Evolutionary conservation across 2,329 filamentous ascomycete genomes (phyloP), one percentile per base, ranked within the genome.

Genomic region (Arthrobotrys pseudoclavata): DNA sequence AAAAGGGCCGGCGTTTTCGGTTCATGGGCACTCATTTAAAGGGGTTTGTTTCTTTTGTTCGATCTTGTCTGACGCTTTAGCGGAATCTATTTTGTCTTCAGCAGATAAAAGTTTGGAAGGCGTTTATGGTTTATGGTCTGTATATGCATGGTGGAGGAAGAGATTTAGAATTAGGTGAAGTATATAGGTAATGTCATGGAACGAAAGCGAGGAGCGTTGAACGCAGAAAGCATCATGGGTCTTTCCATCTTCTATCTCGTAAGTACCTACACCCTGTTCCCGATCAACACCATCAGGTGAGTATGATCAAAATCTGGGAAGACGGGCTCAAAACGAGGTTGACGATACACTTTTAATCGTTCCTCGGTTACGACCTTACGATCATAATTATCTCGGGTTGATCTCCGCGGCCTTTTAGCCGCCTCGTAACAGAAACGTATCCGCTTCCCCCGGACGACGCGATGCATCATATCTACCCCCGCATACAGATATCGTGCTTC

Each of bases 201-300:
- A 29, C 63, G 40, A 52, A 24, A 72, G 60, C 61, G 45, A 75
- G 50, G 37, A 62, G 63, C 52, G 31, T 45, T 47, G 52, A 60
- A 47, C 52, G 34, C 52, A 60, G 50, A 42, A 50, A 75, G 42
- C 48, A 48, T 45, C 26, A 52, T 34, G 40, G 55, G 62, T 69
- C 52, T 42, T 57, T 26, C 50, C 48, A 42, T 69, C 22, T 66
- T 64, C 45, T 57, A 52, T 64, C 20, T 52, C 71, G 71, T 76
- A 76, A 76, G 71, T 76, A 76, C 53, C 22, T 52, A 6, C 37
- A 50, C 47, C 64, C 45, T 55, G 5, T 67, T 63, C 62, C 71
- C 71, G 71, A 76, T 76, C 71, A 76, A 63, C 71, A 76, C 71
- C 71, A 63, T 69, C 47, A 22, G 71, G 71, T 76, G 71, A 76